Base-by-base conservation (phyloP, 768 basidiomycete species). In the Paxillus rubicundulus region DNA sequence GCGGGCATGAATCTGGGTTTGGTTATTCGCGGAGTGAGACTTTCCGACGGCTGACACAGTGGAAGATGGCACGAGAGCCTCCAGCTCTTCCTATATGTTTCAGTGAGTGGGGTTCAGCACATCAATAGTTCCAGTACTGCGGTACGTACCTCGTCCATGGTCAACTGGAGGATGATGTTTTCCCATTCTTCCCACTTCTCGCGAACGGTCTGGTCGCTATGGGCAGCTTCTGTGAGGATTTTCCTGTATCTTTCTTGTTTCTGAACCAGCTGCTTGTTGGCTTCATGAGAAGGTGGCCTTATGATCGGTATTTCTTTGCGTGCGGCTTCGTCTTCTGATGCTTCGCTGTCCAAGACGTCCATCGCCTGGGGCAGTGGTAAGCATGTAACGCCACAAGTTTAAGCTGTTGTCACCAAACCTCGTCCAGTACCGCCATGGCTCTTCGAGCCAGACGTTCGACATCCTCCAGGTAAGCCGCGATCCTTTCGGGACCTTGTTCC, bases 181-280 rank as follows among this genome's bases (percentile, higher is more conserved):
- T 88, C 86, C 92, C 92, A 96, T 61, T 94, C 83, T 36, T 85
- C 85, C 89, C 92, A 97, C 68, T 97, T 94, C 55, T 79, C 74
- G 17, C 85, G 73, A 1, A 98, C 88, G 2, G 81, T 74, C 28
- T 78, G 82, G 62, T 98, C 93, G 62, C 90, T 92, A 30, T 77
- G 79, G 1, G 74, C 72, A 1, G 94, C 96, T 53, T 87, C 80
- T 0, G 73, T 73, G 4, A 98, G 74, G 16, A 92, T 84, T n/a
- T 62, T 72, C 12, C 85, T 78, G 61, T 93, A 95, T 47, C 84
- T 78, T 54, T 79, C 74, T 16, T 85, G 86, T 60, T 89, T 89
- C 49, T 78, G 76, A 16, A 85, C 78, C 6, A 96, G 76, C 27
- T 88, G 83, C 17, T 70, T 66, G 55, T 96, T 97, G 20, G 89